Conservation (phyloP, 257 asterid genomes). For the Craterostigma plantagineum region DNA sequence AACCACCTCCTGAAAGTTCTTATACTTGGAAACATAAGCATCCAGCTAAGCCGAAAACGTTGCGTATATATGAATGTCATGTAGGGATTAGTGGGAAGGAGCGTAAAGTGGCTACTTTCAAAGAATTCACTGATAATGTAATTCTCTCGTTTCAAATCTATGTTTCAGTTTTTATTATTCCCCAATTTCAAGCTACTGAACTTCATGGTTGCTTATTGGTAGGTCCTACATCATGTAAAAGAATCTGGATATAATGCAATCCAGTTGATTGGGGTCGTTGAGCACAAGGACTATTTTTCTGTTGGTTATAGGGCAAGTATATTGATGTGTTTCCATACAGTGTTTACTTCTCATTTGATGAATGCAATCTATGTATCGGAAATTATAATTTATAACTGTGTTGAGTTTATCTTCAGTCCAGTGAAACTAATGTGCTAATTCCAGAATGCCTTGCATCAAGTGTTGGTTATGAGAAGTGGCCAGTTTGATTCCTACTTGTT, state of each 20-base stretch:
- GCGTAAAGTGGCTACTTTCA: conserved; percentile 52
- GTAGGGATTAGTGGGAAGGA: conserved; percentile 82
- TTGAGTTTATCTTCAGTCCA: no score
- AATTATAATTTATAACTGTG: no score
- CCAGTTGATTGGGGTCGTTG: conserved; percentile 78
- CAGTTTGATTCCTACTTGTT: no score
- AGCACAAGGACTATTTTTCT: conserved; percentile 88
- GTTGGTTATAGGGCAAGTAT: conserved; percentile 82
- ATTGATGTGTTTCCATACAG: conserved; percentile 6
- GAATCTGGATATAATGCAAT: conserved; percentile 91
- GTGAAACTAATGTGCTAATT: no score
- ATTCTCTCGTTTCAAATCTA: conserved; percentile 9
- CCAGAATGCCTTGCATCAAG: no score
- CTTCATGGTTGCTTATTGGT: conserved; percentile 9
- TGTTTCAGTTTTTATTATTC: conserved; percentile 9
- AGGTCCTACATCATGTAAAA: conserved; percentile 85
- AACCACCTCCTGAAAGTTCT: conserved; percentile 74
- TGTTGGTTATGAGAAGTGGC: no score
- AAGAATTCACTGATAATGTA: conserved; percentile 54
- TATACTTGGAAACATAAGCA: conserved; percentile 67
- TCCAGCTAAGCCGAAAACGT: conserved; percentile 61
- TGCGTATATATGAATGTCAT: conserved; percentile 93
- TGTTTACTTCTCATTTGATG: background rate
- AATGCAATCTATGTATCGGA: no score
- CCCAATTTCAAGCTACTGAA: conserved; percentile 5